These are phyloP conservation scores for Fusarium algeriense DNA, from an alignment of 2,329 filamentous ascomycete genomes.

Conservation along the genomic window DNA sequence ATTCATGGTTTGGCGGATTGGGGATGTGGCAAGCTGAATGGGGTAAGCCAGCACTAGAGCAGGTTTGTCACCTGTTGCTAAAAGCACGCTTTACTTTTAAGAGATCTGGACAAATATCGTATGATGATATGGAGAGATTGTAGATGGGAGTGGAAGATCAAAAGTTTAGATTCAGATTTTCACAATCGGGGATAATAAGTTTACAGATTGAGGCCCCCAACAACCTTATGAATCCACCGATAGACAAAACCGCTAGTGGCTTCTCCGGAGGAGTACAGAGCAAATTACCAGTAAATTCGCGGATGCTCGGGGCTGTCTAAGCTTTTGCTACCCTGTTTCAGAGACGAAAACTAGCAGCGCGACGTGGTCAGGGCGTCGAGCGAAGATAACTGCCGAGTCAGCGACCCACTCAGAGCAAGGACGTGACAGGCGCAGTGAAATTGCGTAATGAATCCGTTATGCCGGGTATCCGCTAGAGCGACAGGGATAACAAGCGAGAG, in stretches of 20 bases:
- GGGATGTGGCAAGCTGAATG: not conserved
- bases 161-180: not conserved
- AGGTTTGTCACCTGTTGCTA: not conserved
- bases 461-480: not conserved
- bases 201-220: not conserved
- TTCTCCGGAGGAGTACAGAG: not conserved
- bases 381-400: conserved; percentile 14
- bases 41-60: not conserved
- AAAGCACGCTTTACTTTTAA: not conserved
- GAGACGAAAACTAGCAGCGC: not conserved
- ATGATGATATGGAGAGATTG: not conserved
- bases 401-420: not conserved
- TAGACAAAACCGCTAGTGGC: not conserved
- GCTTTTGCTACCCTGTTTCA: conserved; percentile 12
- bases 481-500: not conserved
- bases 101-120: not conserved
- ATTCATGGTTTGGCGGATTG: not conserved
- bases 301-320: conserved; percentile 4
- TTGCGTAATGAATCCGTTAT: not conserved
- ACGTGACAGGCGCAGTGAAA: not conserved
- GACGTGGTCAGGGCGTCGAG: not conserved
- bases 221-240: not conserved
- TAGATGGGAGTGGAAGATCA: not conserved
- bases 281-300: not conserved
- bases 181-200: not conserved